Percentiles rank a stretch among this genome's conserved stretches.
Evolutionary conservation across 2,329 filamentous ascomycete genomes (phyloP).

Genomic region (Endothia cerciana): DNA sequence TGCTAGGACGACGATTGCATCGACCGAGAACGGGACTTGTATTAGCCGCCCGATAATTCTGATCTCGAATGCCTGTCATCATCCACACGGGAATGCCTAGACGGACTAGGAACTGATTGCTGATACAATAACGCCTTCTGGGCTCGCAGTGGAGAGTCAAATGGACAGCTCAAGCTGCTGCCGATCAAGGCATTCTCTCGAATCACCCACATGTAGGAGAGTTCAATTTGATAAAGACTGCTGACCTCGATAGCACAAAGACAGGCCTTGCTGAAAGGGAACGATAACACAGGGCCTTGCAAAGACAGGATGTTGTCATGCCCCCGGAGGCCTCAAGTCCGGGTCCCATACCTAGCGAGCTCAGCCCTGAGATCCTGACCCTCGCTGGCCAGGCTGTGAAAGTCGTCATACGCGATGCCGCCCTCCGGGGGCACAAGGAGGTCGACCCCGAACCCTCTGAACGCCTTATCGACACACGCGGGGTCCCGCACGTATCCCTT

Average conservation of each 20-base stretch:
- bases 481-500: conserved; percentile 16
- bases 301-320: background rate
- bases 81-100: background rate
- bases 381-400: background rate
- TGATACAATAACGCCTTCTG: too few species aligned
- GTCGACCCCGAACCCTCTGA: background rate
- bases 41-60: background rate
- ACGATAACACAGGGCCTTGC: background rate
- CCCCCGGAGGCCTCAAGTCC: background rate
- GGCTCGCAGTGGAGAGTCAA: too few species aligned
- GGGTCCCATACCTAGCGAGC: background rate
- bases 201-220: background rate
- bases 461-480: conserved; percentile 14
- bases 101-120: too few species aligned
- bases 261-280: background rate
- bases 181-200: too few species aligned
- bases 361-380: background rate
- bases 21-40: background rate
- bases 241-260: background rate
- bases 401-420: background rate
- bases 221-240: too few species aligned
- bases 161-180: too few species aligned
- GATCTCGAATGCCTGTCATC: background rate
- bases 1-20: background rate
- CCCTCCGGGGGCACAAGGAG: background rate